phyloP scores from a whole-genome alignment of 2,329 filamentous ascomycete genomes.

The Talaromyces albobiverticillius region DNA sequence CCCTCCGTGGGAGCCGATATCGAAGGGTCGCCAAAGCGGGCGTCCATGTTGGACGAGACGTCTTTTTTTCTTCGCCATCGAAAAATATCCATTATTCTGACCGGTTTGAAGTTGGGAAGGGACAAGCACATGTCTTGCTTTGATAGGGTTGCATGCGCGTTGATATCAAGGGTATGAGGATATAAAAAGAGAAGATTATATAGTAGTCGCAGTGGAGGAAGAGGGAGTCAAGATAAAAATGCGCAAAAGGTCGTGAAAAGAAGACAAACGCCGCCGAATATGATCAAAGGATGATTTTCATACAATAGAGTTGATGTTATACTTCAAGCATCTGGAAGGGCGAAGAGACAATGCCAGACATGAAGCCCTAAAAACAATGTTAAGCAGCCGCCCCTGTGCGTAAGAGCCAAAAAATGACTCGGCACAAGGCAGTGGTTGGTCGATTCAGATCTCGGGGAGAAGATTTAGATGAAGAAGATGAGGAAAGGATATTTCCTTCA shows the following conservation, averaged over 20 bases:
- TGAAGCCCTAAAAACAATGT: background rate
- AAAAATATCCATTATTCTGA: slow-evolving; percentile 24
- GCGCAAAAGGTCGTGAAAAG: background rate
- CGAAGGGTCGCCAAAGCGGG: slow-evolving; percentile 39
- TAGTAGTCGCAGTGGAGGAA: background rate
- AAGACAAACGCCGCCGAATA: slow-evolving; percentile 5
- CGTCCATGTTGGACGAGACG: slow-evolving; percentile 35
- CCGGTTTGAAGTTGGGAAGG: slow-evolving; percentile 9
- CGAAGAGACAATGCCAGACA: background rate
- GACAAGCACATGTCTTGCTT: slow-evolving; percentile 15
- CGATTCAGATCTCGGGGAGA: background rate
- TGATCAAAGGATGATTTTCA: slow-evolving; percentile 3
- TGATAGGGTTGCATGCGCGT: background rate
- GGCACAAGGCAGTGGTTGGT: background rate
- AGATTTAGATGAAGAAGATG: background rate
- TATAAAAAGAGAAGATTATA: too few relatives aligned
- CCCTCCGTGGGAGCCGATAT: slow-evolving; percentile 40
- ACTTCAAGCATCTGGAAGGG: slow-evolving; percentile 2
- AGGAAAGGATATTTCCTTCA: slow-evolving; percentile 2
- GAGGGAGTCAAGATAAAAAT: background rate
- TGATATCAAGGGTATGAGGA: too few relatives aligned
- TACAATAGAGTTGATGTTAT: background rate
- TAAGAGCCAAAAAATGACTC: background rate
- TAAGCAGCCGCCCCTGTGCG: background rate
- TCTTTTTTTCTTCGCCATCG: slow-evolving; percentile 33